Percentiles rank a stretch among this genome's conserved stretches.
Evolutionary conservation across 345 rosid genomes (phyloP).

Genomic region (Rhodamnia rubescens): DNA sequence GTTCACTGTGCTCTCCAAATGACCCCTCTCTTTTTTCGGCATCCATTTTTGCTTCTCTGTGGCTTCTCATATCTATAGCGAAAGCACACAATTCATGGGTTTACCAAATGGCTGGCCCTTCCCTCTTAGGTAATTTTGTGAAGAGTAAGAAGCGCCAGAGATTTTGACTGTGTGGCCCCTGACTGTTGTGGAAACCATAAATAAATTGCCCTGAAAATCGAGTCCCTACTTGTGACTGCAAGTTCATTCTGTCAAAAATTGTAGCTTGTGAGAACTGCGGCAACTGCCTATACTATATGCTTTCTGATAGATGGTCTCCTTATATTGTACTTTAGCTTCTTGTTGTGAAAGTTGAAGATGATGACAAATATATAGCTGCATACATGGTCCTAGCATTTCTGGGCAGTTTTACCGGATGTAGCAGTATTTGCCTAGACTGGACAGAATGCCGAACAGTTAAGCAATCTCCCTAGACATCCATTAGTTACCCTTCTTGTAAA

Average conservation of each 20-base stretch:
- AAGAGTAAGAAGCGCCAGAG: background rate
- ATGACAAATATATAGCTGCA: background rate
- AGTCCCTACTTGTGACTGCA: background rate
- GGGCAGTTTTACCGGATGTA: background rate
- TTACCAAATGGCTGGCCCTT: background rate
- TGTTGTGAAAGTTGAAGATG: background rate
- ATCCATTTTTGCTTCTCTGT: background rate
- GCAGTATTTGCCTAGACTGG: background rate
- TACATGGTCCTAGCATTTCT: background rate
- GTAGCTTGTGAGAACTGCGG: background rate
- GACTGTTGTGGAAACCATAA: background rate
- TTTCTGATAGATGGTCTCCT: background rate
- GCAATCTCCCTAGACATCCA: background rate
- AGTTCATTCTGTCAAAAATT: background rate
- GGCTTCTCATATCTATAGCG: background rate
- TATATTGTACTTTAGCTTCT: background rate
- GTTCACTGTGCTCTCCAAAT: constrained; percentile 29
- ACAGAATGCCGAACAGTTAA: background rate
- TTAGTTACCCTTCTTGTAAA: background rate
- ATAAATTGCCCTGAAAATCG: background rate
- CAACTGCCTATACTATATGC: background rate
- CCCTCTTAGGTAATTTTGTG: background rate
- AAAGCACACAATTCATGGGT: background rate
- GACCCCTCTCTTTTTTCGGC: background rate
- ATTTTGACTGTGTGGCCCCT: background rate